Base-by-base conservation (phyloP, 1,284 basidiomycete genomes). In the Hemileia vastatrix region DNA sequence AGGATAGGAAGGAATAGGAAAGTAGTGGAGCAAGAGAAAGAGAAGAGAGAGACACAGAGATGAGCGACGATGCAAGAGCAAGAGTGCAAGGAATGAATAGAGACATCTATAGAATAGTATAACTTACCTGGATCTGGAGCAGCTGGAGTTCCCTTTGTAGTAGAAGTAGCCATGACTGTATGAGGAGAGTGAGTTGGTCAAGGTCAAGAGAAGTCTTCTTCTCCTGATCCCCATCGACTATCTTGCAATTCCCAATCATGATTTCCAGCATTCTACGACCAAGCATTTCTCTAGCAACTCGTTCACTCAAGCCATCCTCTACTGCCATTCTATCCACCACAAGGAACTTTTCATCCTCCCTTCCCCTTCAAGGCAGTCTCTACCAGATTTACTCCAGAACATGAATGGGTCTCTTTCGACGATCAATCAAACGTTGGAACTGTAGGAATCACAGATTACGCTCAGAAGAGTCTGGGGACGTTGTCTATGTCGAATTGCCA, bases 401-500 rank as follows among this genome's bases (percentile, higher is more conserved):
- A 99, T 78, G 94, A 99, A 79, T 84, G 86, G 72, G 83, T 97
- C 65, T 77, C 81, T 36, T 90, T 85, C 76, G 92, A 98, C 76
- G 83, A 87, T 65, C 76, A 78, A 54, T 88, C 87, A 50, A 85
- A 86, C 64, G 72, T 92, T 55, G 95, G 91, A 47, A 87, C 83
- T 6, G 81, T 98, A 48, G 85, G 85, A 49, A 92, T 99, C 76
- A 97, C 95, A 21, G 82, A 96, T 76, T 89, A 96, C 76, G 94
- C 94, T 3, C 92, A 97, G 77, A 83, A 85, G 63, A 85, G 86
- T 55, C 82, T 99, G 2, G 94, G 24, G 95, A 99, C 77, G 91
- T 98, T 63, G 94, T 98, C 54, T 99, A 90, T 78, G 91, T 98
- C 62, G 95, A 98, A 77, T 82, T 98, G 59, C 90, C 91, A 2